Evolutionary conservation across 805 yeast species (phyloP), one percentile per base, ranked within the genome.

Genomic region (Nakazawaea molendinolei): DNA sequence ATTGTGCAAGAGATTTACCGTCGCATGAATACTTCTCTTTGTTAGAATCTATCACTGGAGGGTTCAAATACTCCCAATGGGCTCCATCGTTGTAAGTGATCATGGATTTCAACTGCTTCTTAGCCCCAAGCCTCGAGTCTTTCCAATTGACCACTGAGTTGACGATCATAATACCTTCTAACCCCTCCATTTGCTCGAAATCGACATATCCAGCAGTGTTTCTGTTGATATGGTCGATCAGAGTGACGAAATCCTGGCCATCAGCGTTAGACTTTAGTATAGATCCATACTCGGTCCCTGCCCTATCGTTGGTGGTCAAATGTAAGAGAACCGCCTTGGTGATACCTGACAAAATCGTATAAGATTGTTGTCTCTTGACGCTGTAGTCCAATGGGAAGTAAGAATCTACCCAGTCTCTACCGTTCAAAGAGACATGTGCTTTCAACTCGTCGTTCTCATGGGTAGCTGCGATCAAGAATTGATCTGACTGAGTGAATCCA

Each of bases 31-130:
- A 76, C 29, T 64, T 63, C 31, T 76, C 31, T 4, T 84, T 84
- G 2, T 70, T 58, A 1, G 82, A 70, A 49, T 82, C 83, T 10
- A 57, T 61, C 2, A 56, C 46, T 9, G 95, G 95, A 8, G 95
- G 92, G 2, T 54, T 55, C 20, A 89, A 48, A 42, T 63, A 76
- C 5, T 67, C 57, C 95, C 96, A 89, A 44, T 79, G 77, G 5
- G 87, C 80, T 40, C 96, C 97, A 58, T 89, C 96, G 52, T 86
- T 85, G 50, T 79, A 86, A 1, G 95, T 74, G 34, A 86, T 83
- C 54, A 63, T 68, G 0, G 95, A 69, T 52, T 76, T 76, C 41
- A 87, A 55, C 42, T 60, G 55, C 56, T 86, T 87, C 7, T 54
- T 45, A 4, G 64, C 60, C 6, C 74, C 74, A 8, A 52, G 47